Conservation (phyloP, 2,329 filamentous ascomycete genomes). For the Thyridium curvatum region DNA sequence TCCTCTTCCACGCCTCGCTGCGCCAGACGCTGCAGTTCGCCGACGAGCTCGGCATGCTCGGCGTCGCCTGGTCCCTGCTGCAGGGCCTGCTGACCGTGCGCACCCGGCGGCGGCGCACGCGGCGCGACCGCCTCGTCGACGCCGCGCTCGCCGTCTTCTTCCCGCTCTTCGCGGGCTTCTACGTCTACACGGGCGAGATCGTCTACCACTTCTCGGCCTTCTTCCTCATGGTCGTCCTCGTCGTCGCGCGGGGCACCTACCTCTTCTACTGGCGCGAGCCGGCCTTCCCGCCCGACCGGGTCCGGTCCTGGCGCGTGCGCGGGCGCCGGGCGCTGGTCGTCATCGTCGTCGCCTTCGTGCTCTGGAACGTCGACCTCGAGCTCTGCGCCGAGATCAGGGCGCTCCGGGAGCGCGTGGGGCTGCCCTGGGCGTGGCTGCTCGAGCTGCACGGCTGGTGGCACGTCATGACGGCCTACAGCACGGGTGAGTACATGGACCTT, state of each 20-base stretch:
- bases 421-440: slow-evolving; percentile 48
- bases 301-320: slow-evolving; percentile 15
- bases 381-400: slow-evolving; percentile 40
- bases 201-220: slow-evolving; percentile 36
- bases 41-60: slow-evolving; percentile 55
- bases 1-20: slow-evolving; percentile 37
- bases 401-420: slow-evolving; percentile 36
- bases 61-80: slow-evolving; percentile 44
- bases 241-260: slow-evolving; percentile 25
- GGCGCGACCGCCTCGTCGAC: slow-evolving; percentile 17
- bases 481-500: slow-evolving; percentile 32
- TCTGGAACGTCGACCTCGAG: slow-evolving; percentile 54
- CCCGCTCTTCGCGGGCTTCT: slow-evolving; percentile 31
- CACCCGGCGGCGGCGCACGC: slow-evolving; percentile 28
- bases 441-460: slow-evolving; percentile 63
- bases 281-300: slow-evolving; percentile 18
- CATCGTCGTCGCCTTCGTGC: slow-evolving; percentile 37
- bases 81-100: slow-evolving; percentile 39
- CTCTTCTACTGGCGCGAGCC: slow-evolving; percentile 23
- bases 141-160: slow-evolving; percentile 32
- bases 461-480: slow-evolving; percentile 49
- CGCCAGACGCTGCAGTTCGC: slow-evolving; percentile 35
- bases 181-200: slow-evolving; percentile 33
- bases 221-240: slow-evolving; percentile 19
- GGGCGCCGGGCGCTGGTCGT: slow-evolving; percentile 21